Percentiles rank a stretch among this genome's conserved stretches.
Evolutionary conservation across 1,284 basidiomycete genomes (phyloP).

Genomic region (Ustilago cynodontis): DNA sequence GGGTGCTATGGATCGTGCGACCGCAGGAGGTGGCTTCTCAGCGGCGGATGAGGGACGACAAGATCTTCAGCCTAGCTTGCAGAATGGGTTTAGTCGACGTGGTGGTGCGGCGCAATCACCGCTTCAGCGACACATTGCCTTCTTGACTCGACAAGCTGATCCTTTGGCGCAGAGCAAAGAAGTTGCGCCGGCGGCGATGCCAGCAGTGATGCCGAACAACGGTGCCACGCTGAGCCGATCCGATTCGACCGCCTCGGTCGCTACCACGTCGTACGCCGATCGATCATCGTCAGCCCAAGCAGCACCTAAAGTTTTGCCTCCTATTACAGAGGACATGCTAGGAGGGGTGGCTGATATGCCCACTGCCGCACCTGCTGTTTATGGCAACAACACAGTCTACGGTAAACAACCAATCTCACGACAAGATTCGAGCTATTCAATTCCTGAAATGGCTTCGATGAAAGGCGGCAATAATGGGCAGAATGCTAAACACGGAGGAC

Average conservation of each 20-base stretch:
- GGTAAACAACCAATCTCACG: conserved; percentile 22
- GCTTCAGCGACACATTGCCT: conserved; percentile 54
- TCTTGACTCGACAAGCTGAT: conserved; percentile 35
- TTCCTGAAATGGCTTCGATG: conserved; percentile 21
- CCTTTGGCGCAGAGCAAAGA: conserved; percentile 4
- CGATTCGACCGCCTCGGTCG: conserved; percentile 16
- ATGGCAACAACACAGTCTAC: background rate
- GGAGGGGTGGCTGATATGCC: conserved; percentile 44
- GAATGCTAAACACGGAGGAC: conserved; percentile 4
- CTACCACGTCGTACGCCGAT: conserved; percentile 5
- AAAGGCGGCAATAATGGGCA: conserved; percentile 13
- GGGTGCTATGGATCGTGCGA: conserved; percentile 44
- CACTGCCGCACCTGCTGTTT: conserved; percentile 13
- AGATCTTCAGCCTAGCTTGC: conserved; percentile 35
- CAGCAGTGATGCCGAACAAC: conserved; percentile 4
- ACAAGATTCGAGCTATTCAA: conserved; percentile 29
- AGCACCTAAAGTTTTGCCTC: conserved; percentile 16
- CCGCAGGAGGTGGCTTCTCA: conserved; percentile 16
- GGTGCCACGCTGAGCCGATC: conserved; percentile 7
- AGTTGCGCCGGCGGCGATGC: background rate
- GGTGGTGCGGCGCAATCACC: conserved; percentile 32
- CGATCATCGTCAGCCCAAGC: conserved; percentile 5
- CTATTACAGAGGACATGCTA: conserved; percentile 45
- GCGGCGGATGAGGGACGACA: conserved; percentile 28
- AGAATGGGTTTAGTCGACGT: conserved; percentile 19